Evolutionary conservation across 164 flowering plant genomes (phyloP).

Genomic region (Stephania yunnanensis): DNA sequence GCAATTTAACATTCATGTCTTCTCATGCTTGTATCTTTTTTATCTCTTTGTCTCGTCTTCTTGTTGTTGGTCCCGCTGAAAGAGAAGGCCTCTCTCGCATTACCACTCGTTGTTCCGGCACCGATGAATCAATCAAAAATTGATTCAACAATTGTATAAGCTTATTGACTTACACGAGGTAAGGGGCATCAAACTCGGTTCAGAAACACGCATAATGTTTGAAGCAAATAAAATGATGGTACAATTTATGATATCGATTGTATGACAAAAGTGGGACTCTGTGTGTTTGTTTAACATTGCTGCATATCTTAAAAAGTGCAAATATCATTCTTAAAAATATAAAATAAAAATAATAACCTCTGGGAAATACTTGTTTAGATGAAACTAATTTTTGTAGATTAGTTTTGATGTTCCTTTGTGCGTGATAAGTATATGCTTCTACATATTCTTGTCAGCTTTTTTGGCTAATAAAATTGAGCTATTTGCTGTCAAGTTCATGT

Average conservation of each 20-base stretch:
- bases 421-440: neutral
- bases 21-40: slow-evolving; percentile 7
- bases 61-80: slow-evolving; percentile 95
- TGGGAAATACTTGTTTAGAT: no score
- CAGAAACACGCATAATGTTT: neutral
- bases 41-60: slow-evolving; percentile 47
- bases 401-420: neutral
- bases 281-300: no score
- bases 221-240: no score
- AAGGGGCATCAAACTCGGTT: neutral
- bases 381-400: no score
- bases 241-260: no score
- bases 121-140: slow-evolving; percentile 84
- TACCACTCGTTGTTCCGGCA: slow-evolving; percentile 97
- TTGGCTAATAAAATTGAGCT: neutral
- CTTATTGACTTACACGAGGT: slow-evolving; percentile 87
- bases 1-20: neutral
- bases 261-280: no score
- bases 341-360: no score
- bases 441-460: neutral
- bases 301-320: no score
- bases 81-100: slow-evolving; percentile 80
- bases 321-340: no score
- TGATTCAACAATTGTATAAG: slow-evolving; percentile 86
- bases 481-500: no score